These are phyloP conservation scores for Cynara cardunculus DNA, from an alignment of 129 eudicot genomes.

Conservation along the genomic window DNA sequence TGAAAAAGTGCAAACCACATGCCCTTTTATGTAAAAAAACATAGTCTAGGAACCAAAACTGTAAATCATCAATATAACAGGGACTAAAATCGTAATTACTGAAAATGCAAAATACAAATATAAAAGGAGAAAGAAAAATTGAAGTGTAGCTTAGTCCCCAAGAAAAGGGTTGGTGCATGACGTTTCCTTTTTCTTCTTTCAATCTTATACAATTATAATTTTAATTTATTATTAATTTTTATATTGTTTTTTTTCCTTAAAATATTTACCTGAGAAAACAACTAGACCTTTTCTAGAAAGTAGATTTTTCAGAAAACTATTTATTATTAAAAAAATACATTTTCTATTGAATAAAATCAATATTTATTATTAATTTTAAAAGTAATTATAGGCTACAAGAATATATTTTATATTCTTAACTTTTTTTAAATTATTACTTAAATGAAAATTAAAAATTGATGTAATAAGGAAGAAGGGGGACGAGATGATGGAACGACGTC, in stretches of 20 bases:
- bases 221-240: neutral
- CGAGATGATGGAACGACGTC: too few relatives aligned
- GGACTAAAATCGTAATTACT: neutral
- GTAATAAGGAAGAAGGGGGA: neutral
- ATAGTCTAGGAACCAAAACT: neutral
- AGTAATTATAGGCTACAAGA: too few relatives aligned
- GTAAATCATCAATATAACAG: too few relatives aligned
- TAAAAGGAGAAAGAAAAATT: neutral
- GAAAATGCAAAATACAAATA: neutral
- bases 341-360: neutral
- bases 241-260: neutral
- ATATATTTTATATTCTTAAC: too few relatives aligned
- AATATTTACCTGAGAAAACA: neutral
- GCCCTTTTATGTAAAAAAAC: neutral
- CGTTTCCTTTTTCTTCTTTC: neutral
- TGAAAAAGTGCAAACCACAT: neutral
- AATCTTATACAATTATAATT: neutral
- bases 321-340: neutral
- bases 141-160: constrained; percentile 10
- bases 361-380: neutral
- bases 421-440: too few relatives aligned
- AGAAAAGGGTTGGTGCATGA: constrained; percentile 6
- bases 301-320: neutral
- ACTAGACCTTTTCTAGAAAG: constrained; percentile 13
- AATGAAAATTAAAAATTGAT: too few relatives aligned